Evolutionary conservation across 73 alveolate species (phyloP).

Genomic region (Paramecium octaurelia): DNA sequence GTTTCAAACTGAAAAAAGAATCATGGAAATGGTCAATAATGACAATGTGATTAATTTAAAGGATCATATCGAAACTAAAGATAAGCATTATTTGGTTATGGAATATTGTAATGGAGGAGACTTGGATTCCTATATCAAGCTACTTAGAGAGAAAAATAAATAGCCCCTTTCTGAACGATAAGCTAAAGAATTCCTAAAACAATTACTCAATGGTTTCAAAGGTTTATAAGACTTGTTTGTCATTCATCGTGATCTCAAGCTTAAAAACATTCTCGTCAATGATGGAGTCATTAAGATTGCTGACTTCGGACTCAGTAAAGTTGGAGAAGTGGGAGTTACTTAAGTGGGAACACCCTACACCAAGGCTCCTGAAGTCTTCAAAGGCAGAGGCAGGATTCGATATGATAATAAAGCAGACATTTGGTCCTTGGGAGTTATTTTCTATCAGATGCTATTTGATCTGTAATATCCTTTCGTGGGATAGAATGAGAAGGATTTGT

Average conservation of each 20-base stretch:
- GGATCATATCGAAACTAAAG: conserved; percentile 40
- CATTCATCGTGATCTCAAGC: conserved; percentile 54
- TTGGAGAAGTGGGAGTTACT: conserved; percentile 45
- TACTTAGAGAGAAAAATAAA: background rate
- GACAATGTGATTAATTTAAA: conserved; percentile 3
- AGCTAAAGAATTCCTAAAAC: conserved; percentile 13
- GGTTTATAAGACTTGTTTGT: conserved; percentile 39
- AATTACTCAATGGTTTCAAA: conserved; percentile 56
- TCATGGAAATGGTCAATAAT: background rate
- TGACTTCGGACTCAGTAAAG: conserved; percentile 52
- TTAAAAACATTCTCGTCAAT: conserved; percentile 52
- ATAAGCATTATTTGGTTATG: conserved; percentile 30
- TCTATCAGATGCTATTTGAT: conserved; percentile 57
- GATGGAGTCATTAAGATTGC: conserved; percentile 51
- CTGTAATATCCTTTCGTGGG: conserved; percentile 53
- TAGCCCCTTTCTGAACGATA: background rate
- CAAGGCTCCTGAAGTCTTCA: conserved; percentile 61
- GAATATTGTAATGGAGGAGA: conserved; percentile 45
- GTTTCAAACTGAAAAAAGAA: conserved; percentile 29
- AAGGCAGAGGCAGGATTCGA: conserved; percentile 48
- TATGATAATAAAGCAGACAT: conserved; percentile 61
- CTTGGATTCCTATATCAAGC: conserved; percentile 14
- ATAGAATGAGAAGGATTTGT: conserved; percentile 33
- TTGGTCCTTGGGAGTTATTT: conserved; percentile 60
- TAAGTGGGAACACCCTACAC: conserved; percentile 65